A percentile compares a stretch with the other conserved stretches of the same genome.
Evolutionary conservation across 306 rosid genomes (phyloP).

Genomic region (Leucaena leucocephala): DNA sequence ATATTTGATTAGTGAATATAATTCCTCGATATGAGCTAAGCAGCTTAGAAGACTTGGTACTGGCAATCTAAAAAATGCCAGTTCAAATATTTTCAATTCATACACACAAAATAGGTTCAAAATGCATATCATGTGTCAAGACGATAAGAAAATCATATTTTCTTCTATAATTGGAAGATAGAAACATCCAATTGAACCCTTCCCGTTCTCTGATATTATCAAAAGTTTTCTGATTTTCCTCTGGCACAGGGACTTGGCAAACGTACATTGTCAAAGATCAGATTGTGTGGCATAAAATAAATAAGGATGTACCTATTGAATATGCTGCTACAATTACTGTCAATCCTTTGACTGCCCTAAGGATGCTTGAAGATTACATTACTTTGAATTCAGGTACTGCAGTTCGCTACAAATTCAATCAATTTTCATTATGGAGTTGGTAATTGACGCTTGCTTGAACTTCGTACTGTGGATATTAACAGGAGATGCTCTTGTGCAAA

Average conservation of each 20-base stretch:
- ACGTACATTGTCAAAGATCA: constrained; percentile 79
- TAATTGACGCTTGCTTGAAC: constrained; percentile 5
- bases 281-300: constrained; percentile 74
- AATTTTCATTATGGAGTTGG: not conserved
- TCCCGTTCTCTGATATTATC: constrained; percentile 9
- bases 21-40: not conserved
- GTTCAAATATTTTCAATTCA: not conserved
- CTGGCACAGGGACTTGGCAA: constrained; percentile 85
- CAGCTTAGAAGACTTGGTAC: not conserved
- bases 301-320: constrained; percentile 73
- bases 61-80: constrained; percentile 6
- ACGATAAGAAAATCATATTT: not conserved
- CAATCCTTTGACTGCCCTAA: constrained; percentile 87
- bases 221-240: constrained; percentile 1
- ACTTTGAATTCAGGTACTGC: constrained; percentile 66
- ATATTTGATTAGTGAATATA: not conserved
- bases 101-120: not conserved
- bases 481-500: constrained; percentile 94
- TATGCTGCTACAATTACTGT: constrained; percentile 90
- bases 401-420: not conserved
- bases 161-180: not conserved
- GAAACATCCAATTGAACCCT: not conserved
- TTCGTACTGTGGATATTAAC: constrained; percentile 32
- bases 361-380: constrained; percentile 81
- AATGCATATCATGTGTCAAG: not conserved